phyloP scores from a whole-genome alignment of 768 basidiomycete species.

The Macrolepiota dolichaula region DNA sequence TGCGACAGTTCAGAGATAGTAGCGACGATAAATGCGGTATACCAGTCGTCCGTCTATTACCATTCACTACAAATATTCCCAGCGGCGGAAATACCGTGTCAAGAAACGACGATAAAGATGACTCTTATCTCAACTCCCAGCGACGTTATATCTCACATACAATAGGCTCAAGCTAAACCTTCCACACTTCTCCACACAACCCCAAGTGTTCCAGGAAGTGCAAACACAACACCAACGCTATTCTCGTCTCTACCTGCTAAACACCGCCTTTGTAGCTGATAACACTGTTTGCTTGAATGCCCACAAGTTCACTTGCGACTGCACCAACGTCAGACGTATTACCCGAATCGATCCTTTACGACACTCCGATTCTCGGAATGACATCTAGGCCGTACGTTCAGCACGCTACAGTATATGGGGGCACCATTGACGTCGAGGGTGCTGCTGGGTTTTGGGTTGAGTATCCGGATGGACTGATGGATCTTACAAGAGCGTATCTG shows the following conservation, averaged over 20 bases:
- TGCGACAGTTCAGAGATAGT: background rate
- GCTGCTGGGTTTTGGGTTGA: slow-evolving; percentile 62
- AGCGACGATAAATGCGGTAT: background rate
- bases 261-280: background rate
- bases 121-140: slow-evolving; percentile 1
- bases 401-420: slow-evolving; percentile 50
- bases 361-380: slow-evolving; percentile 43
- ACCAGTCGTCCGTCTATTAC: background rate
- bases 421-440: slow-evolving; percentile 16
- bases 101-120: background rate
- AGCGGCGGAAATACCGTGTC: background rate
- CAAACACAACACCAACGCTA: background rate
- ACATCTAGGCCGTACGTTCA: slow-evolving; percentile 41
- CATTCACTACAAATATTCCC: background rate
- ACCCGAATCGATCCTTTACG: slow-evolving; percentile 21
- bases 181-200: background rate
- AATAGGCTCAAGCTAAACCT: slow-evolving; percentile 2
- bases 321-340: background rate
- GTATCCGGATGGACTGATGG: slow-evolving; percentile 61
- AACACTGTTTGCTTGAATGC: background rate
- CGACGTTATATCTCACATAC: slow-evolving; percentile 7
- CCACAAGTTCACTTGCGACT: slow-evolving; percentile 9
- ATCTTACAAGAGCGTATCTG: slow-evolving; percentile 50
- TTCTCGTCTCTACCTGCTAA: background rate
- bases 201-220: no score